These are phyloP conservation scores for Lentinula novae-zelandiae DNA, from an alignment of 1,284 basidiomycete species.

Conservation along the genomic window DNA sequence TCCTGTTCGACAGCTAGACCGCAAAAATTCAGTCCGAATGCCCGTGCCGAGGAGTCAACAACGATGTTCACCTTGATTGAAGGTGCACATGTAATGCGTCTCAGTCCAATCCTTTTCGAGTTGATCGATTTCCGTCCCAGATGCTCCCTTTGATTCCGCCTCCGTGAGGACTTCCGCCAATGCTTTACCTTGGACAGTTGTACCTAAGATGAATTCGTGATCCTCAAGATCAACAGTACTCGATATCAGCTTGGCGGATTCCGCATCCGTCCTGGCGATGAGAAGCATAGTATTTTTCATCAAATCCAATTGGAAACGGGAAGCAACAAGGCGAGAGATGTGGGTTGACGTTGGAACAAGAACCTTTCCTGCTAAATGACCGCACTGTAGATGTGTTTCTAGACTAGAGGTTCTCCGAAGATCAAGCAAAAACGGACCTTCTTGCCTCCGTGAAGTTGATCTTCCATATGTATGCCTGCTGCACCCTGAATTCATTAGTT, in stretches of 20 bases:
- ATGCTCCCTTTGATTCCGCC: conserved; percentile 68
- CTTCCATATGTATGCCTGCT: conserved; percentile 87
- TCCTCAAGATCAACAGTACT: conserved; percentile 81
- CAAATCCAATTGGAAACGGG: conserved; percentile 87
- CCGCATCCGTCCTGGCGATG: conserved; percentile 90
- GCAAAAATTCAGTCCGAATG: conserved; percentile 5
- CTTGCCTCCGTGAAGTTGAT: conserved; percentile 90
- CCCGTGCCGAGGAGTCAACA: background rate
- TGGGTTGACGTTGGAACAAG: conserved; percentile 88
- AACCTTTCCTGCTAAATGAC: conserved; percentile 92
- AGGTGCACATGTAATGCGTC: conserved; percentile 75
- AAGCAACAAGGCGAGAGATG: conserved; percentile 76
- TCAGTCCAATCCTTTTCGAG: conserved; percentile 80
- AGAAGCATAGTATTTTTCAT: conserved; percentile 85
- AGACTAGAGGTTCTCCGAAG: background rate
- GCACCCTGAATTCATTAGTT: conserved; percentile 55
- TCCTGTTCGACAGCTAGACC: conserved; percentile 57
- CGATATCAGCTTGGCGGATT: conserved; percentile 84
- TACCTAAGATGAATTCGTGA: conserved; percentile 78
- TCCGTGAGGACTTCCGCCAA: conserved; percentile 74
- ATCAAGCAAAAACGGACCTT: conserved; percentile 43
- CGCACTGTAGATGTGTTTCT: conserved; percentile 50
- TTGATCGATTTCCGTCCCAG: conserved; percentile 68
- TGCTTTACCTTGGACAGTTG: conserved; percentile 52
- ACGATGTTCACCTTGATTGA: conserved; percentile 64